Evolutionary conservation across 1,284 basidiomycete genomes (phyloP).

Genomic region (Ustilago hordei): DNA sequence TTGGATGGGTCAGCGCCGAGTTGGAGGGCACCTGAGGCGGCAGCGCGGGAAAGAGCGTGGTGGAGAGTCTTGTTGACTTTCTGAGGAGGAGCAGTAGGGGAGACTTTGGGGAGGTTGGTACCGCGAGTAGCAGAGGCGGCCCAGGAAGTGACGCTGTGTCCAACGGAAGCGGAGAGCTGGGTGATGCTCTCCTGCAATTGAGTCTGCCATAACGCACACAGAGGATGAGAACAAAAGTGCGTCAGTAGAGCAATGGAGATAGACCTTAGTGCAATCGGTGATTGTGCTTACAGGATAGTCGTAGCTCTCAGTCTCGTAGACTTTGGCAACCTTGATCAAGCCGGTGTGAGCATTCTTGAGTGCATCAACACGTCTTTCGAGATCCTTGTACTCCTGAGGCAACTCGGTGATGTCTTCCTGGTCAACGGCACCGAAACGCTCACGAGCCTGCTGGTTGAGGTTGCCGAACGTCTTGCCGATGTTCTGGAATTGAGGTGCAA

Average conservation of each 20-base stretch:
- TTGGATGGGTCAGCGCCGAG: conserved; percentile 70
- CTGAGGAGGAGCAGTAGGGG: conserved; percentile 74
- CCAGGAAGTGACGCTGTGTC: conserved; percentile 85
- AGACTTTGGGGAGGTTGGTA: conserved; percentile 74
- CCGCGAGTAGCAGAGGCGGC: conserved; percentile 85
- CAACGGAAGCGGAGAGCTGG: conserved; percentile 74
- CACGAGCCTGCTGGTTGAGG: conserved; percentile 75
- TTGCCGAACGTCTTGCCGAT: conserved; percentile 85
- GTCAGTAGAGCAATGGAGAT: conserved; percentile 57
- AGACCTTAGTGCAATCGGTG: not conserved
- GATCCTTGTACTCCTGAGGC: conserved; percentile 87
- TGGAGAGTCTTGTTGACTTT: conserved; percentile 84
- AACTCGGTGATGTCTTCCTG: conserved; percentile 92
- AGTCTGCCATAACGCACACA: conserved; percentile 17
- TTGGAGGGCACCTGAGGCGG: conserved; percentile 77
- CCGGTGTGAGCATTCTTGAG: conserved; percentile 80
- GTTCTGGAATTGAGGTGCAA: conserved; percentile 71
- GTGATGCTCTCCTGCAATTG: conserved; percentile 73
- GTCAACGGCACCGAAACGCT: conserved; percentile 87
- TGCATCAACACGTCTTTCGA: conserved; percentile 93
- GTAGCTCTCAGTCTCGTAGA: conserved; percentile 66
- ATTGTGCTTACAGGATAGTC: conserved; percentile 73
- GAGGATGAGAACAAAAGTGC: not conserved
- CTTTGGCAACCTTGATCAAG: conserved; percentile 76
- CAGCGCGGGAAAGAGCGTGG: conserved; percentile 88